Conservation (phyloP, 164 flowering plant species). For the Vitis labrusca region DNA sequence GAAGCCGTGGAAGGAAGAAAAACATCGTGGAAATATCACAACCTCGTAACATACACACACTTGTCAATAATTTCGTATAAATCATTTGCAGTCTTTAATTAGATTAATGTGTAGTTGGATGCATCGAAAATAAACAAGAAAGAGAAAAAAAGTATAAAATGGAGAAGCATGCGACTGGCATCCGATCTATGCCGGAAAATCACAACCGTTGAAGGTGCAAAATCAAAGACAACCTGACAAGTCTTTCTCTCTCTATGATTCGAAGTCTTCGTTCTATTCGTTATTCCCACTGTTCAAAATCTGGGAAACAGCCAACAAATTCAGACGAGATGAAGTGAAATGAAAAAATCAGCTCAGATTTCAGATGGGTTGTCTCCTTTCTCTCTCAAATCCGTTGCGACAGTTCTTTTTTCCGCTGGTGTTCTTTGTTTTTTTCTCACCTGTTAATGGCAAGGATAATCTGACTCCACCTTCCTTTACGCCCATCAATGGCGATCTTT, state of each 20-base stretch:
- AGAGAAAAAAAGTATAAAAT: too few species aligned
- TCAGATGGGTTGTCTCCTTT: slow-evolving; percentile 23
- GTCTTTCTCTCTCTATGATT: not conserved
- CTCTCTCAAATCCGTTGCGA: slow-evolving; percentile 3
- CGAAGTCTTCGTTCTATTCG: not conserved
- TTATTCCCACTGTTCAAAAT: not conserved
- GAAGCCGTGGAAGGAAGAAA: too few species aligned
- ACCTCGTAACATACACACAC: too few species aligned
- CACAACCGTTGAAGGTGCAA: slow-evolving; percentile 21
- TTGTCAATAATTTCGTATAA: too few species aligned
- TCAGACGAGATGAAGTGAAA: too few species aligned
- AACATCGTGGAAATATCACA: too few species aligned
- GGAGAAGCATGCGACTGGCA: too few species aligned
- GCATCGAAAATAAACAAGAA: too few species aligned
- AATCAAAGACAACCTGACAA: slow-evolving; percentile 10
- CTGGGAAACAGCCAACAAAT: too few species aligned
- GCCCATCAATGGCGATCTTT: slow-evolving; percentile 63
- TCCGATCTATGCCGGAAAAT: not conserved
- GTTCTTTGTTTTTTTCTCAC: slow-evolving; percentile 12
- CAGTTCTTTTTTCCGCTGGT: not conserved
- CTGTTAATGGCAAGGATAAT: slow-evolving; percentile 30
- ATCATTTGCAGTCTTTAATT: too few species aligned
- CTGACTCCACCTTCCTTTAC: slow-evolving; percentile 22
- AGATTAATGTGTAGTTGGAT: too few species aligned
- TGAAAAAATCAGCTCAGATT: too few species aligned